Evolutionary conservation across 1,139 yeast genomes (phyloP).

Genomic region (Protomyces inouyei): DNA sequence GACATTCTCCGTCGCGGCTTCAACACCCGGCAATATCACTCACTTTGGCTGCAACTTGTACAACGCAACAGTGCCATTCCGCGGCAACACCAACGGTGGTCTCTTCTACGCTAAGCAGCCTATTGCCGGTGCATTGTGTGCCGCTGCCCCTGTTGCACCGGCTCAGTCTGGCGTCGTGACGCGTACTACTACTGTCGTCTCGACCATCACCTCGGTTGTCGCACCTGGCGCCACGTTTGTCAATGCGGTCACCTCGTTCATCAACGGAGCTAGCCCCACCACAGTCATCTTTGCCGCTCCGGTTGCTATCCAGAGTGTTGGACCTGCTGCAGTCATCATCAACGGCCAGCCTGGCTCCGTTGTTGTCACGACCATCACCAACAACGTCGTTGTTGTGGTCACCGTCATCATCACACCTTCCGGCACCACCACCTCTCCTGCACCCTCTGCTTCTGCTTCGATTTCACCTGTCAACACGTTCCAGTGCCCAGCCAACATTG

Average conservation of each 20-base stretch:
- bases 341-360: constrained; percentile 12
- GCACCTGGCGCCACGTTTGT: not conserved
- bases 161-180: constrained; percentile 1
- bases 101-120: constrained; percentile 19
- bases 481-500: constrained; percentile 26
- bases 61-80: constrained; percentile 24
- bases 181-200: constrained; percentile 13
- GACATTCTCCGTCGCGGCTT: constrained; percentile 23
- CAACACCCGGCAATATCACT: constrained; percentile 22
- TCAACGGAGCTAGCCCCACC: constrained; percentile 2
- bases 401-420: constrained; percentile 7
- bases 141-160: not conserved
- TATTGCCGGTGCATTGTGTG: constrained; percentile 19
- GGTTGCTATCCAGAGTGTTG: constrained; percentile 6
- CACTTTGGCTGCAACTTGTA: constrained; percentile 24
- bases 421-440: constrained; percentile 3
- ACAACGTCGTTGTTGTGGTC: constrained; percentile 15
- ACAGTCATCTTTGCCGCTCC: constrained; percentile 4
- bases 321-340: constrained; percentile 15
- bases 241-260: constrained; percentile 2
- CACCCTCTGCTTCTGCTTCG: constrained; percentile 1
- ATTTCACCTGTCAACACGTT: constrained; percentile 13
- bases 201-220: constrained; percentile 20
- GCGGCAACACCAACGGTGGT: constrained; percentile 26
- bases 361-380: constrained; percentile 1